A percentile compares a stretch with the other conserved stretches of the same genome.
These are phyloP conservation scores for Alternaria solani DNA, from an alignment of 2,329 filamentous ascomycete species.

Conservation along the genomic window DNA sequence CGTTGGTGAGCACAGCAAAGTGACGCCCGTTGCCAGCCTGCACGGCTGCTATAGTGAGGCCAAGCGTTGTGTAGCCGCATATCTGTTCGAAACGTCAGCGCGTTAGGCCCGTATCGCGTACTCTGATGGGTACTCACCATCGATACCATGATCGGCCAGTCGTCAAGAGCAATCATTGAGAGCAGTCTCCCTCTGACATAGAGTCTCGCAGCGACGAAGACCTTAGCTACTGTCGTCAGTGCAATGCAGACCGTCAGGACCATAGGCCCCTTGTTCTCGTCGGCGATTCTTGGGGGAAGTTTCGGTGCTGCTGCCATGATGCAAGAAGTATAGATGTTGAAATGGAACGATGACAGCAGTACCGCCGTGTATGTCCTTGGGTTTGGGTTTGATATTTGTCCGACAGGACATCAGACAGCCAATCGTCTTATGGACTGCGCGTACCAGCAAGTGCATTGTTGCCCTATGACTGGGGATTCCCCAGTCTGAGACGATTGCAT, in stretches of 20 bases:
- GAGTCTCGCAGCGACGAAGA: constrained; percentile 2
- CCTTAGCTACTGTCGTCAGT: background rate
- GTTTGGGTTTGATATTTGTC: background rate
- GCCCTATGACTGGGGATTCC: background rate
- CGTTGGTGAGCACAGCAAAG: background rate
- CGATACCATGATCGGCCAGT: background rate
- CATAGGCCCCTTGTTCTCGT: background rate
- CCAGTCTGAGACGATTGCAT: background rate
- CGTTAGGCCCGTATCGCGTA: background rate
- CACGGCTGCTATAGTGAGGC: constrained; percentile 3
- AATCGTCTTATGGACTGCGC: background rate
- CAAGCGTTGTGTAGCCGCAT: constrained; percentile 3
- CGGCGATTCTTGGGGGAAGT: background rate
- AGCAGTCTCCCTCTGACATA: background rate
- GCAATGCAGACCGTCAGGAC: background rate
- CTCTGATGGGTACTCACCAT: background rate
- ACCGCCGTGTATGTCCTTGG: background rate
- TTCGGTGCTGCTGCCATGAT: background rate
- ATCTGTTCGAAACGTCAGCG: background rate
- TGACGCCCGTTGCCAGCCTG: background rate
- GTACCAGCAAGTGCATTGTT: background rate
- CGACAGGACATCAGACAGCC: background rate
- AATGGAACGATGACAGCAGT: background rate
- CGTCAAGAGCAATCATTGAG: background rate
- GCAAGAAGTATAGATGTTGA: background rate